A percentile compares a stretch with the other conserved stretches of the same genome.
These are phyloP conservation scores for Bacidia rubella DNA, from an alignment of 495 filamentous ascomycete species.

Conservation along the genomic window DNA sequence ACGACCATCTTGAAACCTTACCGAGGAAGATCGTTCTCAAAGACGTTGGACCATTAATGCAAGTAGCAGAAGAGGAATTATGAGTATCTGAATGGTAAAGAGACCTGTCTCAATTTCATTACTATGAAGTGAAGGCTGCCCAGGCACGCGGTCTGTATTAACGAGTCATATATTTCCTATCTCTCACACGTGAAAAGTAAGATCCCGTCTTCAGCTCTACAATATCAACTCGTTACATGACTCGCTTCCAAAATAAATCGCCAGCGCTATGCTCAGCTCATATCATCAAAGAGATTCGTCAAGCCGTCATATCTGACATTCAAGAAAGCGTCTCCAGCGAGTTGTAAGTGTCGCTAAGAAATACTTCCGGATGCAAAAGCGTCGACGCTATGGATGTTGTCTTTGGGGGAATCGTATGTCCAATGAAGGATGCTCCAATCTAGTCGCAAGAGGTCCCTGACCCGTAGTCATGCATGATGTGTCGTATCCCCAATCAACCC, in stretches of 20 bases:
- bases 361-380: background rate
- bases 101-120: background rate
- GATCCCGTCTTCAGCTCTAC: background rate
- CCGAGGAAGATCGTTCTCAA: too few relatives aligned
- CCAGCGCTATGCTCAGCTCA: slow-evolving; percentile 9
- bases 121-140: background rate
- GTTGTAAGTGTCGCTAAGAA: background rate
- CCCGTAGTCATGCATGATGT: slow-evolving; percentile 2
- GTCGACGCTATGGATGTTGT: background rate
- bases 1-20: background rate
- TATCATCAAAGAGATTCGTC: slow-evolving; percentile 13
- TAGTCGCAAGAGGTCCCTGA: background rate
- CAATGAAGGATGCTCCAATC: slow-evolving; percentile 7
- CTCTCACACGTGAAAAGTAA: background rate
- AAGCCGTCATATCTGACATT: slow-evolving; percentile 3
- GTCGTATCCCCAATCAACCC: background rate
- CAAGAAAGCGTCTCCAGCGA: background rate
- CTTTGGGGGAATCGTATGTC: background rate
- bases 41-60: too few relatives aligned
- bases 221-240: background rate
- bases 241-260: background rate
- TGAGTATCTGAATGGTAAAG: background rate
- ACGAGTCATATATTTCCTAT: background rate
- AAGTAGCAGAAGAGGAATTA: too few relatives aligned
- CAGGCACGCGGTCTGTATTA: background rate